Evolutionary conservation across 1,139 yeast genomes (phyloP).

Genomic region (Nadsonia commutata): DNA sequence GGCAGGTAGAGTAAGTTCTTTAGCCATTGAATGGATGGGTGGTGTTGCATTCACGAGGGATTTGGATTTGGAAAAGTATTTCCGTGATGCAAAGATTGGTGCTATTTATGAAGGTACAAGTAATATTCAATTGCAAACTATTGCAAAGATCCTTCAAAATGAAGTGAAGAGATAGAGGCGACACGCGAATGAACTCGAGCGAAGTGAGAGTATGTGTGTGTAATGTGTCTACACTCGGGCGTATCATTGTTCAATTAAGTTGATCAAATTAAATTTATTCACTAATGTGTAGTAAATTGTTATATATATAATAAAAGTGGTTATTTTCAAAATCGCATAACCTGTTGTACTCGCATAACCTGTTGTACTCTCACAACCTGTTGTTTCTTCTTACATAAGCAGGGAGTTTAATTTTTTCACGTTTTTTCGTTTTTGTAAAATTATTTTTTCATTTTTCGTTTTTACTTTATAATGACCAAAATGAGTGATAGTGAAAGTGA

Average conservation of each 20-base stretch:
- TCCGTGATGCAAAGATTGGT: conserved; percentile 32
- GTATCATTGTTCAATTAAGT: too few relatives aligned
- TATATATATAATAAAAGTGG: too few relatives aligned
- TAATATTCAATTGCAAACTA: conserved; percentile 30
- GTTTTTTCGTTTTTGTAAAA: background rate
- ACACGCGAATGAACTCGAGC: too few relatives aligned
- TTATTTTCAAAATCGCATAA: too few relatives aligned
- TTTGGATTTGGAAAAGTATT: conserved; percentile 28
- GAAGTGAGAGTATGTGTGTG: too few relatives aligned
- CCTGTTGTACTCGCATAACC: too few relatives aligned
- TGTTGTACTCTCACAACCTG: too few relatives aligned
- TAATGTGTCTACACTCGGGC: too few relatives aligned
- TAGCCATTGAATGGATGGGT: conserved; percentile 35
- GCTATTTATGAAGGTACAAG: conserved; percentile 32
- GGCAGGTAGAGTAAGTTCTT: conserved; percentile 27
- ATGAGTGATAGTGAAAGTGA: background rate
- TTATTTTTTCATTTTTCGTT: background rate
- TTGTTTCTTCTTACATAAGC: too few relatives aligned
- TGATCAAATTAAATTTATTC: too few relatives aligned
- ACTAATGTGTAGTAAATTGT: too few relatives aligned
- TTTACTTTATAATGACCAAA: background rate
- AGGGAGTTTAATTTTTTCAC: background rate
- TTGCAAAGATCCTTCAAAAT: conserved; percentile 28
- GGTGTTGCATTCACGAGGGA: conserved; percentile 34
- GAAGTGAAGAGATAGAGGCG: conserved; percentile 10